Conservation (phyloP, 2,329 filamentous ascomycete species). For the Venturia oleaginea region DNA sequence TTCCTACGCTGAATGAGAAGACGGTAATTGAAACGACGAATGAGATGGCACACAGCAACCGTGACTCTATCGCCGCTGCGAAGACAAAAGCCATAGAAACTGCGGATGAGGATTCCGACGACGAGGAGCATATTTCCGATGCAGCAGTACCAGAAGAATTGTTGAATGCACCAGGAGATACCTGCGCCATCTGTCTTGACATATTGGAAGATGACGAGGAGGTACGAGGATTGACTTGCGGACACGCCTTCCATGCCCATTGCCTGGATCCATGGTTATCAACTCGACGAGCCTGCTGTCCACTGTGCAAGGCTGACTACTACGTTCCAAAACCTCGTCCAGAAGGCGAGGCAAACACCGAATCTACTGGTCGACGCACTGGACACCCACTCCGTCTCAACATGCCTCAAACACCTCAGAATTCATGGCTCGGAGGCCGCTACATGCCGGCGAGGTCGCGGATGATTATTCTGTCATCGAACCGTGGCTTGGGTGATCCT, state of each 20-base stretch:
- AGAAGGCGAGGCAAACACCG: slow-evolving; percentile 32
- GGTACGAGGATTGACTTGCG: slow-evolving; percentile 84
- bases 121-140: slow-evolving; percentile 71
- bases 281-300: slow-evolving; percentile 86
- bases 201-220: slow-evolving; percentile 91
- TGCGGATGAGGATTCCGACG: slow-evolving; percentile 53
- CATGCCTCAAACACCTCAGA: slow-evolving; percentile 12
- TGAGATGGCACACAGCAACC: background rate
- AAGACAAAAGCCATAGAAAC: background rate
- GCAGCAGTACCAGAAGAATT: slow-evolving; percentile 77
- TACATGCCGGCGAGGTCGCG: slow-evolving; percentile 3
- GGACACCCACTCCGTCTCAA: slow-evolving; percentile 8
- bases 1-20: slow-evolving; percentile 17
- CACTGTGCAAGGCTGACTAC: slow-evolving; percentile 96
- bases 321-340: slow-evolving; percentile 86
- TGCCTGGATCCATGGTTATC: slow-evolving; percentile 97
- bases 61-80: background rate
- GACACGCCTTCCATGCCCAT: slow-evolving; percentile 94
- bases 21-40: slow-evolving; percentile 21
- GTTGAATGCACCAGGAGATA: slow-evolving; percentile 74
- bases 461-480: slow-evolving; percentile 1
- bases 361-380: background rate
- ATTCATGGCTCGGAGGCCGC: slow-evolving; percentile 12
- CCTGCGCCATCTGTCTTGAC: slow-evolving; percentile 94
- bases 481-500: background rate